Evolutionary conservation across 2,329 filamentous ascomycete species (phyloP), one percentile per base, ranked within the genome.

Genomic region (Shiraia sp.): DNA sequence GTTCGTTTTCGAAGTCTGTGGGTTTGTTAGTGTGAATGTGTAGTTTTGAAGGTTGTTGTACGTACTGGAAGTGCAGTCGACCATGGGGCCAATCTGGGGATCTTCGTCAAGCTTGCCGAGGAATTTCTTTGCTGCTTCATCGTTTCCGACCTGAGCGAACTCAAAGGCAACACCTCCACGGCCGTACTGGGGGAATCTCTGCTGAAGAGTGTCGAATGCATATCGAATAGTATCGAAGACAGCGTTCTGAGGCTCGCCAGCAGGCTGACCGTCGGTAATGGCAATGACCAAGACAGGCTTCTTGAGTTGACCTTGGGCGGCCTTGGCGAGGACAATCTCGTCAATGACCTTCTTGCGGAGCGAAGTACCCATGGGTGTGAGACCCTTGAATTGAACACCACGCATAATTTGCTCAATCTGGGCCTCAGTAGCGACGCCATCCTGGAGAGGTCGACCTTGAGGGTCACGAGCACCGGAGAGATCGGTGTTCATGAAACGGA

Each of bases 401-500:
- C 71, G 60, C 52, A 86, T 76, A 38, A 86, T 72, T 40, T 75
- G 70, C 38, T 81, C 74, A 29, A 85, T 78, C 56, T 86, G 80
- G 35, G 76, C 72, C 42, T 80, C 77, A 37, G 63, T 78, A 30
- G 74, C 75, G 49, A 86, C 80, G 40, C 77, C 72, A 53, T 85
- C 79, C 24, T 74, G 63, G 30, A 72, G 62, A 38, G 74, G 66
- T n/a, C 61, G 59, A 10, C 64, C 64, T 26, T 54, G 51, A 26
- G 55, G 51, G 36, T 59, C 52, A 28, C 57, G 59, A 22, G 53
- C 40, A 14, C 48, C 38, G 24, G 51, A 52, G 59, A 69, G 53
- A 72, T 75, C 72, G 10, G 79, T 79, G 70, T 87, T 87, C 83
- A 87, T 86, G 74, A 86, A 87, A 32, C 83, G 82, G 27, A 87